These are phyloP conservation scores for Heterobasidion irregulare DNA, from an alignment of 1,284 basidiomycete genomes.

Conservation along the genomic window DNA sequence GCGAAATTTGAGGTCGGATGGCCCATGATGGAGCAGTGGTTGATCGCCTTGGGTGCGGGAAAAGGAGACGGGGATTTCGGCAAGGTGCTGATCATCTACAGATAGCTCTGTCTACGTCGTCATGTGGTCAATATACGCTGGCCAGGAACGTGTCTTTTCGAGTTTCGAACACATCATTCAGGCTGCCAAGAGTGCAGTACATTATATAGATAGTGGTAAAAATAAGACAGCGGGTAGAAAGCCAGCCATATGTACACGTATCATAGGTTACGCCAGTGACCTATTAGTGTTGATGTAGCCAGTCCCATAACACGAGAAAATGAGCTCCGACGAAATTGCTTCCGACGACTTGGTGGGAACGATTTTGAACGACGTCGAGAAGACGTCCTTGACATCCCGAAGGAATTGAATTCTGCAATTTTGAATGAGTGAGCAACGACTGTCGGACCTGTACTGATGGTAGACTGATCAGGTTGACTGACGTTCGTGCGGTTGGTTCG, in stretches of 20 bases:
- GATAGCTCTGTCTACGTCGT: constrained; percentile 13
- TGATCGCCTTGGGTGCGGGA: constrained; percentile 56
- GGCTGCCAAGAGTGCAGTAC: background rate
- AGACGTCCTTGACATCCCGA: constrained; percentile 75
- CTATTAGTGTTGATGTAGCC: constrained; percentile 75
- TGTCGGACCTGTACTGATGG: background rate
- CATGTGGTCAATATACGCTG: too few species aligned
- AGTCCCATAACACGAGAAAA: constrained; percentile 74
- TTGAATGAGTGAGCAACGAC: constrained; percentile 1
- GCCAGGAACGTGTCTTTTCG: too few species aligned
- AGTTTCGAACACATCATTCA: too few species aligned
- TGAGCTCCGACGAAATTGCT: constrained; percentile 40
- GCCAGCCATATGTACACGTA: background rate
- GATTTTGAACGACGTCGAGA: constrained; percentile 57
- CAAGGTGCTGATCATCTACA: constrained; percentile 42
- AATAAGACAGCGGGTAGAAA: background rate
- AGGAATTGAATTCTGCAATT: constrained; percentile 79
- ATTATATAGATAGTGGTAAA: background rate
- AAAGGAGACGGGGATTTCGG: constrained; percentile 39
- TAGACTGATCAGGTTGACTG: constrained; percentile 24
- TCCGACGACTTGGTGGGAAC: constrained; percentile 37
- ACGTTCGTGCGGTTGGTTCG: constrained; percentile 77
- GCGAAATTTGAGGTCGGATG: constrained; percentile 78
- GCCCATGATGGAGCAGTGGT: constrained; percentile 74
- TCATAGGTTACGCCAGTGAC: constrained; percentile 45